phyloP scores from a whole-genome alignment of 2,329 filamentous ascomycete genomes.

The Orbilia javanica region DNA sequence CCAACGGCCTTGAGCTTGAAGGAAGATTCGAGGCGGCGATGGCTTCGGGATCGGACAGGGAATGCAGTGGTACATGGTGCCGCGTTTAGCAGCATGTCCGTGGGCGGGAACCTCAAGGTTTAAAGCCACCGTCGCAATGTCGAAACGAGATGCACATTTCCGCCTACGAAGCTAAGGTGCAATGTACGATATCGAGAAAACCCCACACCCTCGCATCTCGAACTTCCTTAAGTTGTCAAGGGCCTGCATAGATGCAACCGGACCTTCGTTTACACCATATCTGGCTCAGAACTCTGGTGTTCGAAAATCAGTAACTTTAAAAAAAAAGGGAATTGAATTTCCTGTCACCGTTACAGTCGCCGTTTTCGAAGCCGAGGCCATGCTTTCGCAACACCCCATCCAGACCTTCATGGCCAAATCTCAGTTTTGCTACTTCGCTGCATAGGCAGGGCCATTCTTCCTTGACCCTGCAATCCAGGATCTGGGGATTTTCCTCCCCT shows the following conservation, averaged over 20 bases:
- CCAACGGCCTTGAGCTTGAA: neutral
- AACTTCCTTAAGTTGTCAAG: constrained; percentile 19
- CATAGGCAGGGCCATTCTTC: constrained; percentile 41
- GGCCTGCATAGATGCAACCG: neutral
- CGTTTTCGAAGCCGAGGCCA: constrained; percentile 14
- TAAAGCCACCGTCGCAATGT: constrained; percentile 40
- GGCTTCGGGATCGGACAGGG: constrained; percentile 33
- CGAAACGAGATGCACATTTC: constrained; percentile 39
- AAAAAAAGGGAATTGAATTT: neutral
- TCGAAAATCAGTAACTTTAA: neutral
- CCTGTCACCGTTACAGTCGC: constrained; percentile 14
- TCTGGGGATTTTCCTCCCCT: constrained; percentile 48
- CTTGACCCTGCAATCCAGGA: constrained; percentile 55
- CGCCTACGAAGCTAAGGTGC: constrained; percentile 19
- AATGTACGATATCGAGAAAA: constrained; percentile 7
- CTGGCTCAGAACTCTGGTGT: constrained; percentile 1
- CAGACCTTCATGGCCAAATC: constrained; percentile 19
- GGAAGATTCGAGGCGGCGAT: constrained; percentile 33
- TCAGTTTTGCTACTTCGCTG: constrained; percentile 16
- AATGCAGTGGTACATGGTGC: constrained; percentile 39
- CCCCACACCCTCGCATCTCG: constrained; percentile 10
- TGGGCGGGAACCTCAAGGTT: constrained; percentile 21
- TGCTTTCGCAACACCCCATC: constrained; percentile 25
- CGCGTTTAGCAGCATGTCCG: constrained; percentile 39
- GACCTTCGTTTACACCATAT: neutral